A percentile compares a stretch with the other conserved stretches of the same genome.
phyloP scores from a whole-genome alignment of 129 eudicot genomes.

The sunflower (Helianthus annuus) region HanXRQr2.0-SUNRISE NC_035447.2:139949657-139950156 shows the following conservation, averaged over 20 bases:
- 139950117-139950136: constrained; percentile 47
- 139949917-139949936: constrained; percentile 96
- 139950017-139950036: constrained; percentile 34
- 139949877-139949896: not conserved
- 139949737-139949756: not conserved
- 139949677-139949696: constrained; percentile 73
- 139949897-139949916: not conserved
- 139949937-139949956: constrained; percentile 88
- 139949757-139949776: not conserved
- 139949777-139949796: too few species aligned
- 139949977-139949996: constrained; percentile 80
- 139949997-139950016: constrained; percentile 45
- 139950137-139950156: constrained; percentile 49
- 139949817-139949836: too few species aligned
- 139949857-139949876: not conserved
- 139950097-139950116: constrained; percentile 14
- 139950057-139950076: constrained; percentile 39
- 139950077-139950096: constrained; percentile 26
- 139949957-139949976: constrained; percentile 88
- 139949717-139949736: constrained; percentile 78
- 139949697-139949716: constrained; percentile 90
- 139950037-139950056: constrained; percentile 32
- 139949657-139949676: constrained; percentile 32
- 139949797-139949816: too few species aligned
- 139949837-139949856: too few species aligned